A percentile compares a stretch with the other conserved stretches of the same genome.
Conservation (phyloP, 2,329 filamentous ascomycete species). For the Pseudogymnoascus sp. region DNA sequence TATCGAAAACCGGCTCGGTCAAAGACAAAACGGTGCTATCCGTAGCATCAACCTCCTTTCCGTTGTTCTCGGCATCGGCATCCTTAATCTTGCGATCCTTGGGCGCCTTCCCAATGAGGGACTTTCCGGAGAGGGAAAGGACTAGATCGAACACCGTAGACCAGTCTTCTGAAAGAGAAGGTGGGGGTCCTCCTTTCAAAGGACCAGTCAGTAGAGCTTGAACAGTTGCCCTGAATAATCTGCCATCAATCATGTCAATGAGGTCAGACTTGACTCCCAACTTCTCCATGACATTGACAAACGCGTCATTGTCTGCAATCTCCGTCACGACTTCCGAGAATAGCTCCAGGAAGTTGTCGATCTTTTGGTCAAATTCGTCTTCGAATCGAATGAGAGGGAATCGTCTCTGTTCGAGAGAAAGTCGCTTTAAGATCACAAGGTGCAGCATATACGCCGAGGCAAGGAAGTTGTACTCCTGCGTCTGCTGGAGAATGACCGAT, state of each 20-base stretch:
- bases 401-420: constrained; percentile 34
- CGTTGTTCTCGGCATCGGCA: constrained; percentile 15
- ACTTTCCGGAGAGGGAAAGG: constrained; percentile 13
- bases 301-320: constrained; percentile 28
- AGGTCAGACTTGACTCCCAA: constrained; percentile 35
- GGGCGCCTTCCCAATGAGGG: constrained; percentile 11
- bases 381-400: constrained; percentile 30
- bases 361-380: constrained; percentile 25
- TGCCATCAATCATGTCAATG: constrained; percentile 49
- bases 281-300: constrained; percentile 17
- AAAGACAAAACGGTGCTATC: constrained; percentile 37
- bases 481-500: constrained; percentile 7
- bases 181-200: constrained; percentile 16
- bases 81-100: constrained; percentile 20
- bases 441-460: constrained; percentile 37
- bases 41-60: constrained; percentile 14
- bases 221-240: constrained; percentile 31
- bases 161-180: constrained; percentile 22
- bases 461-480: constrained; percentile 22
- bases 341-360: constrained; percentile 32
- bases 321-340: constrained; percentile 31
- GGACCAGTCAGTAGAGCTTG: constrained; percentile 23
- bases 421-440: constrained; percentile 32
- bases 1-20: constrained; percentile 39
- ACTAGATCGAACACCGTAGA: constrained; percentile 7